phyloP scores from a whole-genome alignment of 2,329 filamentous ascomycete genomes.

The Colletotrichum sp. region DNA sequence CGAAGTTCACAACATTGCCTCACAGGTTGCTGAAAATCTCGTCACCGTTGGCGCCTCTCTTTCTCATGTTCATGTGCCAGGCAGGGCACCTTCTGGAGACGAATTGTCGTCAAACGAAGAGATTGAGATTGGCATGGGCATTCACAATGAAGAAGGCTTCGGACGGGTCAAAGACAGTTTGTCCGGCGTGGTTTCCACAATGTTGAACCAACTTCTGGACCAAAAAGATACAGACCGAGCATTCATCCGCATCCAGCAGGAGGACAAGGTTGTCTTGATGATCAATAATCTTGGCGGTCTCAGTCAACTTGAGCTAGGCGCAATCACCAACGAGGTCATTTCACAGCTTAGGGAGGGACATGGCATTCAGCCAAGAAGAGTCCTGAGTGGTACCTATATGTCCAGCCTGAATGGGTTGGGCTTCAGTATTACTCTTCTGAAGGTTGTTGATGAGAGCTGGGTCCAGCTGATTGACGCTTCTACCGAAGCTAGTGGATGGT shows the following conservation, averaged over 20 bases:
- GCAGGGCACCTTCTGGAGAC: background rate
- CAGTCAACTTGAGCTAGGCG: background rate
- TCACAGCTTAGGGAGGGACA: background rate
- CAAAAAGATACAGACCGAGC: background rate
- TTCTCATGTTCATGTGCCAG: constrained; percentile 48
- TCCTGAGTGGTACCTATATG: background rate
- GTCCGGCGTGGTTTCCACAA: background rate
- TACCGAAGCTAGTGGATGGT: background rate
- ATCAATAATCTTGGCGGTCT: background rate
- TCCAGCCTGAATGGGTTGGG: background rate
- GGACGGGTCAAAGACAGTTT: constrained; percentile 52
- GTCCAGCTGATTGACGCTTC: background rate
- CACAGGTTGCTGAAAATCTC: constrained; percentile 50
- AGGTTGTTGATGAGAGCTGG: background rate
- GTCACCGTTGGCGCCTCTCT: constrained; percentile 57
- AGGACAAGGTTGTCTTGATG: background rate
- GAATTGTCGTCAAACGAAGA: constrained; percentile 47
- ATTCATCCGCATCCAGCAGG: background rate
- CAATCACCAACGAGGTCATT: background rate
- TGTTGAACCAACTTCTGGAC: background rate
- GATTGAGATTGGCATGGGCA: constrained; percentile 75
- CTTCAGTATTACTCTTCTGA: background rate
- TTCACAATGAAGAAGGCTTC: constrained; percentile 69
- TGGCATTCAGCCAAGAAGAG: background rate
- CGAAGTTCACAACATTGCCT: constrained; percentile 49